Evolutionary conservation across 2,329 filamentous ascomycete genomes (phyloP).

Genomic region (Cercospora brassicicola): DNA sequence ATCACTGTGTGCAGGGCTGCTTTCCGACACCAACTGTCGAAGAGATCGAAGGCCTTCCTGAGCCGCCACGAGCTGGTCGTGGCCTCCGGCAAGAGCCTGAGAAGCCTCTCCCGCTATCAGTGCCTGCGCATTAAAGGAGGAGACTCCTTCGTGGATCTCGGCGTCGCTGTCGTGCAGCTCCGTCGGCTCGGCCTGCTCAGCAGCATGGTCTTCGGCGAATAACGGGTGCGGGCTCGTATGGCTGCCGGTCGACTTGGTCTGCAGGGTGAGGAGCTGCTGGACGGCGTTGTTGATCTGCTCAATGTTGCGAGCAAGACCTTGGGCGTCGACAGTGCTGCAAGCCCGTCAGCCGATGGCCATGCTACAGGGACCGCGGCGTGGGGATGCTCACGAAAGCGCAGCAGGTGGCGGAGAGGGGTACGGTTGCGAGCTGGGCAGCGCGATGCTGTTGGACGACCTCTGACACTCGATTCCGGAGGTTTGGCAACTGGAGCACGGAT

Average conservation of each 20-base stretch:
- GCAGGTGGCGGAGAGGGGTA: background rate
- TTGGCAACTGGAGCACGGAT: conserved; percentile 18
- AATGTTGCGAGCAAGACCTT: conserved; percentile 12
- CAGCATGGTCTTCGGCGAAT: background rate
- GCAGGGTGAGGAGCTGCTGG: conserved; percentile 15
- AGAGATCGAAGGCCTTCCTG: conserved; percentile 17
- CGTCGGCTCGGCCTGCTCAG: conserved; percentile 1
- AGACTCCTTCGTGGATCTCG: conserved; percentile 15
- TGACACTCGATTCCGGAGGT: conserved; percentile 19
- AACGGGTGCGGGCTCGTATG: background rate
- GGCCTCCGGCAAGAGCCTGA: conserved; percentile 14
- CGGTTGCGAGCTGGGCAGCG: background rate
- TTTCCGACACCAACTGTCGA: conserved; percentile 2
- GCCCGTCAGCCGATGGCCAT: background rate
- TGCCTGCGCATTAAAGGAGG: conserved; percentile 17
- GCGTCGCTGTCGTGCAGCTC: conserved; percentile 7
- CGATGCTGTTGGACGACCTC: conserved; percentile 4
- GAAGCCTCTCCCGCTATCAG: conserved; percentile 19
- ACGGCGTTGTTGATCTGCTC: conserved; percentile 14
- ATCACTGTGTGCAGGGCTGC: conserved; percentile 1
- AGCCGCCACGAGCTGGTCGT: conserved; percentile 13
- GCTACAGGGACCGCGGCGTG: background rate
- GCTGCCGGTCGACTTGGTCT: background rate
- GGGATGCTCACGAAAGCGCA: background rate
- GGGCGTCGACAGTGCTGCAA: conserved; percentile 3